These are phyloP conservation scores for Xylaria sp. DNA, from an alignment of 2,329 filamentous ascomycete species.

Conservation along the genomic window DNA sequence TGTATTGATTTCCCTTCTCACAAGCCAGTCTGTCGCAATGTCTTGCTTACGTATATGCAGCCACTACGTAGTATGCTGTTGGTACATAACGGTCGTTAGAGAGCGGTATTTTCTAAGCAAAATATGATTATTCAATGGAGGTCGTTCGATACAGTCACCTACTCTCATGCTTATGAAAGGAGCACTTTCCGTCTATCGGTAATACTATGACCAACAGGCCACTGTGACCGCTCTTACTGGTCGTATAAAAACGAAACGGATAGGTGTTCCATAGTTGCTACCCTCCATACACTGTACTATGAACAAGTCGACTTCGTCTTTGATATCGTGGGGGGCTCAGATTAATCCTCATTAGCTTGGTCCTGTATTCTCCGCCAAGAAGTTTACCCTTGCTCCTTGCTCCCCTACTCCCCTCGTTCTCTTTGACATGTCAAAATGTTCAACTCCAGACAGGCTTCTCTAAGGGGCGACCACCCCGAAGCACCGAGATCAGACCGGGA, in stretches of 20 bases:
- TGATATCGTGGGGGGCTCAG: background rate
- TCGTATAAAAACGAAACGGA: slow-evolving; percentile 18
- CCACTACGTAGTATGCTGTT: slow-evolving; percentile 9
- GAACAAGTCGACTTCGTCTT: slow-evolving; percentile 1
- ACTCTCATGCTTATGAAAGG: slow-evolving; percentile 10
- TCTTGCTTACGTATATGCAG: background rate
- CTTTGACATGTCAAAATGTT: slow-evolving; percentile 8
- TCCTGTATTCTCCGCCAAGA: slow-evolving; percentile 8
- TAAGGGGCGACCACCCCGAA: slow-evolving; percentile 4
- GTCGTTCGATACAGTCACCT: slow-evolving; percentile 28
- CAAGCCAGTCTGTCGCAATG: too few relatives aligned
- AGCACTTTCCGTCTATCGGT: slow-evolving; percentile 6
- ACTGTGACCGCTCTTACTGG: slow-evolving; percentile 5
- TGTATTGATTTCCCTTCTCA: too few relatives aligned
- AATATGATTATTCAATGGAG: slow-evolving; percentile 7
- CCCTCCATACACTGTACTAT: slow-evolving; percentile 5
- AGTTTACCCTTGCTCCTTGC: background rate
- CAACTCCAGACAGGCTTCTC: slow-evolving; percentile 13
- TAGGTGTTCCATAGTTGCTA: background rate
- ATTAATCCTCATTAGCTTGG: slow-evolving; percentile 9
- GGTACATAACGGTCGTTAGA: slow-evolving; percentile 2
- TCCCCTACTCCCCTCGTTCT: background rate
- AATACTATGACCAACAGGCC: slow-evolving; percentile 11
- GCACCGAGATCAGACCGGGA: slow-evolving; percentile 12
- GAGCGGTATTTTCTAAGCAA: background rate